These are phyloP conservation scores for Irpex rosettiformis DNA, from an alignment of 1,284 basidiomycete genomes.

Conservation along the genomic window DNA sequence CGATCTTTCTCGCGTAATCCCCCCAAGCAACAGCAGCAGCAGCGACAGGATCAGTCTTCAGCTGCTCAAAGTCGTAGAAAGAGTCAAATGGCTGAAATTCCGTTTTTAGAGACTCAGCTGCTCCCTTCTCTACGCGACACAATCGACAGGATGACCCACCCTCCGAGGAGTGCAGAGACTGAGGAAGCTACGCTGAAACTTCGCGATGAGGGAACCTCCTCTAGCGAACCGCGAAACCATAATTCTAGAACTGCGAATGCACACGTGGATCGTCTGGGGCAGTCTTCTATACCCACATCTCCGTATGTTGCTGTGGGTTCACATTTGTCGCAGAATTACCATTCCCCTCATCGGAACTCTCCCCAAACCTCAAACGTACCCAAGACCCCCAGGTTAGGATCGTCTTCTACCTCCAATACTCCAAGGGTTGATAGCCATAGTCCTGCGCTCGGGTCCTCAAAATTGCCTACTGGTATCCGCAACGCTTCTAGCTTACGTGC, in stretches of 20 bases:
- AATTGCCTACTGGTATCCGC: background rate
- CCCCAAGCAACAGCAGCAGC: constrained; percentile 14
- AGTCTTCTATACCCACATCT: constrained; percentile 8
- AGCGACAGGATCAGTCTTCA: constrained; percentile 18
- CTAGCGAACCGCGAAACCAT: background rate
- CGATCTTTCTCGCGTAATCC: constrained; percentile 14
- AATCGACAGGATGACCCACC: constrained; percentile 63
- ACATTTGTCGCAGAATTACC: background rate
- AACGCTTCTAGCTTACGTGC: background rate
- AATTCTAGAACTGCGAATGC: background rate
- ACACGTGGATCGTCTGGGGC: background rate
- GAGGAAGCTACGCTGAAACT: constrained; percentile 5
- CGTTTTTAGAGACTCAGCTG: constrained; percentile 57
- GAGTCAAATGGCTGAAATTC: constrained; percentile 48
- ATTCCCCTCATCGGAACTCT: background rate
- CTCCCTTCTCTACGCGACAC: constrained; percentile 68
- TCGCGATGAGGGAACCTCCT: background rate
- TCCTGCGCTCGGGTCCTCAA: background rate
- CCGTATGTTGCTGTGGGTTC: constrained; percentile 1
- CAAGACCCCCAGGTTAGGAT: background rate
- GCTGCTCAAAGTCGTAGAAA: constrained; percentile 31
- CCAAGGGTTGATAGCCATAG: background rate
- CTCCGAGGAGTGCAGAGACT: constrained; percentile 6
- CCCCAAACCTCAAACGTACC: background rate
- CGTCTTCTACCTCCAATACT: background rate